phyloP scores from a whole-genome alignment of 1,139 yeast species.

The Lipomyces yarrowii region DNA sequence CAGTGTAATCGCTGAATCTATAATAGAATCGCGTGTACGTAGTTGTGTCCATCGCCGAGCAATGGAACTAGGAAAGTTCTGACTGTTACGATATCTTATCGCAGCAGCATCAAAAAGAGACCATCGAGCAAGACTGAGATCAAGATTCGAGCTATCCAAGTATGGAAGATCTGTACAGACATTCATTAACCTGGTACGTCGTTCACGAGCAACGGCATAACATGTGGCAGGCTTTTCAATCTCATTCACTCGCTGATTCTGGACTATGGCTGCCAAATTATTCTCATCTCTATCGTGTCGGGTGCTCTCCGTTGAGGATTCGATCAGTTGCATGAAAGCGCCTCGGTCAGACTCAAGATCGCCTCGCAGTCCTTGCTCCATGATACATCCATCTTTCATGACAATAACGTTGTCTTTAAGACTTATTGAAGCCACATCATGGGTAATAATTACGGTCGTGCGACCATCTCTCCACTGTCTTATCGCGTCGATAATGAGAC shows the following conservation, averaged over 20 bases:
- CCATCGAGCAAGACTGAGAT: neutral
- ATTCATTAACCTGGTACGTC: neutral
- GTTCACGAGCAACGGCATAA: neutral
- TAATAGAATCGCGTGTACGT: too few species aligned
- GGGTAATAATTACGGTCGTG: conserved; percentile 82
- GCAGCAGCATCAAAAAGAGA: neutral
- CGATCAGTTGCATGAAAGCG: conserved; percentile 11
- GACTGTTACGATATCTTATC: neutral
- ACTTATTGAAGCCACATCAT: conserved; percentile 63
- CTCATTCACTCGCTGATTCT: neutral
- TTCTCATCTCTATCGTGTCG: neutral
- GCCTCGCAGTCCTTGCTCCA: conserved; percentile 48
- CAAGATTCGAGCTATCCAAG: neutral
- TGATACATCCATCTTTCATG: conserved; percentile 60
- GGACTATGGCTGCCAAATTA: neutral
- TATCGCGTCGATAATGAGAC: conserved; percentile 52
- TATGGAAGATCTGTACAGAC: neutral
- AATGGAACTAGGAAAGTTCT: neutral
- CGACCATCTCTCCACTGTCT: conserved; percentile 63
- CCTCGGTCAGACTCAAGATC: conserved; percentile 38
- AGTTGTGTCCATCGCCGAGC: neutral
- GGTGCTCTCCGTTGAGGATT: neutral
- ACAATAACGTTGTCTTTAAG: conserved; percentile 58
- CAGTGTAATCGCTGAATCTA: neutral
- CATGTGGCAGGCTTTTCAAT: neutral